These are phyloP conservation scores for Triticum timopheevii DNA, from an alignment of 176 grass and related monocot genomes.

Conservation along the genomic window DNA sequence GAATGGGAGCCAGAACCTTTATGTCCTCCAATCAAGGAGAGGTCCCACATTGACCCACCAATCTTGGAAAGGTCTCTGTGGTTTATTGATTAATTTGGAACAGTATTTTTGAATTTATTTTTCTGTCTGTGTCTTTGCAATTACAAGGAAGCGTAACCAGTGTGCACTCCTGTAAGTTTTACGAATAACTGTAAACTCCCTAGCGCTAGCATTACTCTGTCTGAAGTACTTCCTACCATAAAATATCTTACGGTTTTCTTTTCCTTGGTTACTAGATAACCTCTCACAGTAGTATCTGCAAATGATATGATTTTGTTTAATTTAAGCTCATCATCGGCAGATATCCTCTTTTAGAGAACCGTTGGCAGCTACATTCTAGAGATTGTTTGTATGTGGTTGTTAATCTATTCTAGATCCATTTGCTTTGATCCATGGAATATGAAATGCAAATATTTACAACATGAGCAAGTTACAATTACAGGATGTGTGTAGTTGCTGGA, in stretches of 20 bases:
- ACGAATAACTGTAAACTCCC: neutral
- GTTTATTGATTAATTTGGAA: neutral
- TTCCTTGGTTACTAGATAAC: neutral
- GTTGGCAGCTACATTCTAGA: neutral
- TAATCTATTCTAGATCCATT: conserved; percentile 6
- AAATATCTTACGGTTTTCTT: conserved; percentile 16
- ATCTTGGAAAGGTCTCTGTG: conserved; percentile 74
- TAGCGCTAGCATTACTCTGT: neutral
- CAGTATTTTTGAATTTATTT: neutral
- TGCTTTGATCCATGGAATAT: conserved; percentile 15
- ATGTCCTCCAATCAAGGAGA: conserved; percentile 71
- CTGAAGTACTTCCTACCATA: neutral
- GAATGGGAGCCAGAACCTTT: conserved; percentile 91
- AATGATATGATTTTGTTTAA: conserved; percentile 1
- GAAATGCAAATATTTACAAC: neutral
- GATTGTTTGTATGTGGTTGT: neutral
- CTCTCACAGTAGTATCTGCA: neutral
- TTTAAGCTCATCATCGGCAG: neutral
- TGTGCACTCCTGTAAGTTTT: neutral
- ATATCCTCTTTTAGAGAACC: neutral
- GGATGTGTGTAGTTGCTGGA: conserved; percentile 19
- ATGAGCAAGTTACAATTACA: neutral
- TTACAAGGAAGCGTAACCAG: neutral
- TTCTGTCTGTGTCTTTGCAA: neutral
- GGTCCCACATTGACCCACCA: conserved; percentile 39